Conservation (phyloP, 1,284 basidiomycete species). For the Ustilago sp. region DNA sequence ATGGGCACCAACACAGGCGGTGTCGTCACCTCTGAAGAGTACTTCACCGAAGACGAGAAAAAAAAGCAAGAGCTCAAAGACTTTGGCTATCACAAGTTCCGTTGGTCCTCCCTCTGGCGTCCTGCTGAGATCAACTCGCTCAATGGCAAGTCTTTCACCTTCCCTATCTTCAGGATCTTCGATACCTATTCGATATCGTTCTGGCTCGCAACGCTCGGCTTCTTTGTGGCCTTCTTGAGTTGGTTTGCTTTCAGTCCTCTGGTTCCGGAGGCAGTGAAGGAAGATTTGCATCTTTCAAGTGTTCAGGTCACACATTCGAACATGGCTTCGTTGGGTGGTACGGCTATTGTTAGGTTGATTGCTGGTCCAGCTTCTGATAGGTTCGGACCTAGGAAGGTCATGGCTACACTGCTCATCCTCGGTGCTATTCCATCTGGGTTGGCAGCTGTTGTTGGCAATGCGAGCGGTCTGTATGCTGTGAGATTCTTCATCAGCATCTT, state of each 20-base stretch:
- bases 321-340: constrained; percentile 75
- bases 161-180: constrained; percentile 74
- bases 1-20: constrained; percentile 50
- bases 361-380: constrained; percentile 76
- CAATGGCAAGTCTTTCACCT: constrained; percentile 75
- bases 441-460: constrained; percentile 74
- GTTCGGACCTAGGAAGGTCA: constrained; percentile 74
- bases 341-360: constrained; percentile 73
- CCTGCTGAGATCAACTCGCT: constrained; percentile 72
- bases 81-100: constrained; percentile 57
- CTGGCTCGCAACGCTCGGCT: constrained; percentile 72
- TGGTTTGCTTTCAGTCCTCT: constrained; percentile 79
- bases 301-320: constrained; percentile 75
- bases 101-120: constrained; percentile 64
- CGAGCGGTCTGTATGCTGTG: constrained; percentile 73
- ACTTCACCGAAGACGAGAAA: constrained; percentile 57
- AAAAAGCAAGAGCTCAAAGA: constrained; percentile 35
- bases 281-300: constrained; percentile 74
- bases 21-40: constrained; percentile 53
- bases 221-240: constrained; percentile 73
- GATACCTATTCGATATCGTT: constrained; percentile 74
- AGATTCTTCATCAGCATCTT: constrained; percentile 74
- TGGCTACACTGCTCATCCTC: constrained; percentile 75
- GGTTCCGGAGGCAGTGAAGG: constrained; percentile 75
- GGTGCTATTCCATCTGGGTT: constrained; percentile 78